Evolutionary conservation across 176 grass and related monocot species (phyloP), one percentile per base, ranked within the genome.

Genomic region (Guadua angustifolia): DNA sequence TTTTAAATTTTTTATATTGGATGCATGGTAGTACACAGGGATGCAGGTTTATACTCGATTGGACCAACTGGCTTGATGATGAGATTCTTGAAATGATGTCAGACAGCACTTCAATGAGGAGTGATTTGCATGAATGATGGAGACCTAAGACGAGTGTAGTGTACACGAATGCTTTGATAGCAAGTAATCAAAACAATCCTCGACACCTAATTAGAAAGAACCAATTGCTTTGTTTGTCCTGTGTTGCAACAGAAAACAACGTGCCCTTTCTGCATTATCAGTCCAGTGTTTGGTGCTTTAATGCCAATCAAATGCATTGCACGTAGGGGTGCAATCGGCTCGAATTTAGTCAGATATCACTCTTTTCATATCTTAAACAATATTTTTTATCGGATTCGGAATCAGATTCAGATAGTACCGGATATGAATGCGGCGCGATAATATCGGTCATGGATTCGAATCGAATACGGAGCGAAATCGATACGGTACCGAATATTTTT

Each of bases 81-180:
- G 17, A 71, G 52, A 85, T 85, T 78, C 38, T 62, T 61, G 51
- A 77, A 85, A 77, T 85, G 50, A 70, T 70, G 7, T 59, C 11
- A 45, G 4, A 1, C 47, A 35, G 0, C 49, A 33, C 24, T 33
- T 58, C 10, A 77, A 11, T 17, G 2, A 68, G 36, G 46, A 64
- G 24, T 85, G 76, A 60, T 26, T 33, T 68, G 73, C 75, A 7
- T 17, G 49, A 57, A 76, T 77, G 24, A 68, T 84, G 60, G 33
- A 40, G 56, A 29, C 21, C 33, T 58, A 29, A 16, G 61, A 67
- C 35, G 33, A 32, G 49, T 13, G 50, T 35, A 32, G 49, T 13
- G 50, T 35, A 59, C 79, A 72, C 29, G 53, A 66, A 45, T 58
- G 17, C 82, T 68, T 85, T 66, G 24, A 69, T 18, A 61, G 29